Evolutionary conservation across 2,329 filamentous ascomycete genomes (phyloP).

Genomic region (Pyrenochaeta sp.): DNA sequence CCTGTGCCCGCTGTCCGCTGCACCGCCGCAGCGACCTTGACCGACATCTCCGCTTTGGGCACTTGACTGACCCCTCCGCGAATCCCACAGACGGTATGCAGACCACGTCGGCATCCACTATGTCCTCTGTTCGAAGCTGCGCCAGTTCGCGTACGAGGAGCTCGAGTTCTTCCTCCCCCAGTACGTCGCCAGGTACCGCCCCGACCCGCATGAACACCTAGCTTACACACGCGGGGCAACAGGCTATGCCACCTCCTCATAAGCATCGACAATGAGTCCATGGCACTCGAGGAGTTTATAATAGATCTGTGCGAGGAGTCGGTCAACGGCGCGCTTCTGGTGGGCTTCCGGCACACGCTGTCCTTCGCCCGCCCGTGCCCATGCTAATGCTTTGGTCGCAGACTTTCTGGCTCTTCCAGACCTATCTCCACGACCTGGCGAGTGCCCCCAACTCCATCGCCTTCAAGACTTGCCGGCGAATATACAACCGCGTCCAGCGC

Average conservation of each 20-base stretch:
- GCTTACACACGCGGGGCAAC: constrained; percentile 39
- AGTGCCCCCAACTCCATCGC: constrained; percentile 76
- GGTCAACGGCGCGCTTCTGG: constrained; percentile 82
- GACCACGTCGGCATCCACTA: constrained; percentile 91
- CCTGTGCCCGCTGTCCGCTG: constrained; percentile 32
- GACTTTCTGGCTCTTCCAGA: constrained; percentile 93
- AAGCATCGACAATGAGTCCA: constrained; percentile 88
- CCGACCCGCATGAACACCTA: constrained; percentile 47
- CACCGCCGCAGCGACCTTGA: constrained; percentile 19
- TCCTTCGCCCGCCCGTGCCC: constrained; percentile 28
- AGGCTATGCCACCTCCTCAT: constrained; percentile 83
- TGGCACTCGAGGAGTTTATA: constrained; percentile 88
- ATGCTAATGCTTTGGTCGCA: constrained; percentile 50
- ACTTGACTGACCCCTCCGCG: constrained; percentile 20
- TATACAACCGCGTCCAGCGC: constrained; percentile 89
- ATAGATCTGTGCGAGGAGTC: constrained; percentile 87
- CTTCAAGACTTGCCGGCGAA: constrained; percentile 82
- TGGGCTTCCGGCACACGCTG: constrained; percentile 55
- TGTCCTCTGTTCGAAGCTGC: constrained; percentile 86
- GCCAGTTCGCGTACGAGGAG: constrained; percentile 88
- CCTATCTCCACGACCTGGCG: constrained; percentile 82
- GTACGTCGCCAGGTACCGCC: constrained; percentile 33
- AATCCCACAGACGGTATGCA: constrained; percentile 74
- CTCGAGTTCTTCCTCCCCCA: constrained; percentile 90
- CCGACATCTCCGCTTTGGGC: constrained; percentile 9